A percentile compares a stretch with the other conserved stretches of the same genome.
Evolutionary conservation across 805 yeast genomes (phyloP).

Genomic region (Zygosaccharomyces bailii): DNA sequence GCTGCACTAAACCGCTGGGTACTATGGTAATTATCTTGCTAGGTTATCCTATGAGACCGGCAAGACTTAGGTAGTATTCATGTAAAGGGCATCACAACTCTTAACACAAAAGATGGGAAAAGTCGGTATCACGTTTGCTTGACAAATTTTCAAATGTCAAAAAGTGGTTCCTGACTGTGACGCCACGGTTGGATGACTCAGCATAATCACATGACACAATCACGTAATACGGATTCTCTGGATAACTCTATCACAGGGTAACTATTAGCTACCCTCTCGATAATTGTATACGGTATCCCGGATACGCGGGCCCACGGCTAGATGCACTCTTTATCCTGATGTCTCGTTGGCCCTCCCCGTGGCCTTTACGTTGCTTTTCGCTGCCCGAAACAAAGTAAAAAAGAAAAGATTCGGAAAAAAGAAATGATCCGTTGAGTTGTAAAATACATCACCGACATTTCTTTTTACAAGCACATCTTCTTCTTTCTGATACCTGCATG

Average conservation of each 20-base stretch:
- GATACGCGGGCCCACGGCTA: too few species aligned
- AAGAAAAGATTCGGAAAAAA: background rate
- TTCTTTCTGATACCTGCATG: background rate
- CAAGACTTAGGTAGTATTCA: background rate
- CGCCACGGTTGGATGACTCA: background rate
- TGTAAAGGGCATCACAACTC: background rate
- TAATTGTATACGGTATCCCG: too few species aligned
- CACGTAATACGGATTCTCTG: background rate
- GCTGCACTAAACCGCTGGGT: background rate
- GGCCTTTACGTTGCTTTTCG: too few species aligned
- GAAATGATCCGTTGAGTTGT: background rate
- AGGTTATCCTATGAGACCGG: too few species aligned
- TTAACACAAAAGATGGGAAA: background rate
- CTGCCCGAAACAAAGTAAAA: background rate
- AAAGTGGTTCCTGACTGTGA: background rate
- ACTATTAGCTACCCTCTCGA: too few species aligned
- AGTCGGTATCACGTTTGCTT: conserved; percentile 7
- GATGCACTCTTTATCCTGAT: too few species aligned
- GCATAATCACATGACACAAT: background rate
- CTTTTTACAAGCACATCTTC: background rate
- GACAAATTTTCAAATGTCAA: background rate
- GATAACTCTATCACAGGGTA: too few species aligned
- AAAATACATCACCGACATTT: background rate
- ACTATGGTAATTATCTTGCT: too few species aligned
- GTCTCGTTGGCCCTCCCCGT: too few species aligned